These are phyloP conservation scores for Alternaria sp. DNA, from an alignment of 2,329 filamentous ascomycete species.

Conservation along the genomic window DNA sequence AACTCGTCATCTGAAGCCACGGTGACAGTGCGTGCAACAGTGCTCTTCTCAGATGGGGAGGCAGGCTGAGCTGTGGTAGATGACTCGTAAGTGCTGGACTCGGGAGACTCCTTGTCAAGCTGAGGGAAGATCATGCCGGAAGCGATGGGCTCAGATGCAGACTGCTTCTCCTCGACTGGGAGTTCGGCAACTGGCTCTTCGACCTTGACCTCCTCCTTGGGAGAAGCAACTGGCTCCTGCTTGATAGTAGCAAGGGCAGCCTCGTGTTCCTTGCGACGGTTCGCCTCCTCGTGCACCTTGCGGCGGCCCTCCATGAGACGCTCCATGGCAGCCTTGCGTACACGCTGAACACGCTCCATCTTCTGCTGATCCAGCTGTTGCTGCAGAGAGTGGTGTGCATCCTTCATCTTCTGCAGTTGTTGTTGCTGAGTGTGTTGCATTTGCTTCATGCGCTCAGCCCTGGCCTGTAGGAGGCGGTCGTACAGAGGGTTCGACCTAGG, in stretches of 20 bases:
- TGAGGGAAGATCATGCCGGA: slow-evolving; percentile 94
- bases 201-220: slow-evolving; percentile 15
- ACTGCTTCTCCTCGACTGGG: slow-evolving; percentile 44
- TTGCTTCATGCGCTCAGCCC: slow-evolving; percentile 30
- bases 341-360: slow-evolving; percentile 37
- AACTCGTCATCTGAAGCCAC: slow-evolving; percentile 58
- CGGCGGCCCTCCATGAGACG: slow-evolving; percentile 40
- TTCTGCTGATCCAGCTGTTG: slow-evolving; percentile 33
- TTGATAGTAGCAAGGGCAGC: slow-evolving; percentile 23
- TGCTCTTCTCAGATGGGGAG: slow-evolving; percentile 36
- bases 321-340: slow-evolving; percentile 47
- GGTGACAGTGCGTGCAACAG: slow-evolving; percentile 39
- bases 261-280: slow-evolving; percentile 44
- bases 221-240: slow-evolving; percentile 40
- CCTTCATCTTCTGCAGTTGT: slow-evolving; percentile 30
- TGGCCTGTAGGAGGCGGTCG: slow-evolving; percentile 33
- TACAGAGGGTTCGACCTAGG: slow-evolving; percentile 25
- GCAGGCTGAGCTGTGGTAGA: slow-evolving; percentile 36
- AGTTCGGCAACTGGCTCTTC: slow-evolving; percentile 35
- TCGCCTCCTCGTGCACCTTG: slow-evolving; percentile 38
- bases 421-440: slow-evolving; percentile 24
- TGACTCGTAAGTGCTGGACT: slow-evolving; percentile 77
- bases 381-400: slow-evolving; percentile 24
- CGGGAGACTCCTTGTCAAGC: slow-evolving; percentile 90
- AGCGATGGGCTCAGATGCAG: slow-evolving; percentile 22